Evolutionary conservation across 139 green algal genomes (phyloP).

Genomic region (Haematococcus lacustris): DNA sequence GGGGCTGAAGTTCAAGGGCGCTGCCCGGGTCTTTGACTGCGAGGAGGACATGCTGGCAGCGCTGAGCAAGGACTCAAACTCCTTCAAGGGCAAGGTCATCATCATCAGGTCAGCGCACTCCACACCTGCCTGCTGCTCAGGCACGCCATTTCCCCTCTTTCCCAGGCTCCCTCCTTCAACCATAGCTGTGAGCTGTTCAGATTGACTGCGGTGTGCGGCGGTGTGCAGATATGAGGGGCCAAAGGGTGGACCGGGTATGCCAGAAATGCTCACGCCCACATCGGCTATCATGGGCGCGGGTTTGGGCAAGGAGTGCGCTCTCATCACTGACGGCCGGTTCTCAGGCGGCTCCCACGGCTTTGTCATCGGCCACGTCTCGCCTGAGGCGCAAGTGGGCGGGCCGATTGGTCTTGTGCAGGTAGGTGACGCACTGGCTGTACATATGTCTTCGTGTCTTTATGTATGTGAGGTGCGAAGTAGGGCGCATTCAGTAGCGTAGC

Average conservation of each 20-base stretch:
- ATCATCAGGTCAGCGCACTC: slow-evolving; percentile 38
- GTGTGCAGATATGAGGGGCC: slow-evolving; percentile 79
- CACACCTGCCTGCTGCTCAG: background rate
- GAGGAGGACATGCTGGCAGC: slow-evolving; percentile 95
- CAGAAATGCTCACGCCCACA: slow-evolving; percentile 97
- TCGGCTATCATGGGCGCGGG: slow-evolving; percentile 95
- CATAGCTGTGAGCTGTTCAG: background rate
- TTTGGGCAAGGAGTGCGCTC: slow-evolving; percentile 88
- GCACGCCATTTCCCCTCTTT: too few species aligned
- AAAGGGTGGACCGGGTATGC: slow-evolving; percentile 97
- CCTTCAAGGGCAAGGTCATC: slow-evolving; percentile 81
- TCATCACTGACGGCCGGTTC: slow-evolving; percentile 97
- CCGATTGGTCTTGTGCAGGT: slow-evolving; percentile 81
- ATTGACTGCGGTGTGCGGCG: too few species aligned
- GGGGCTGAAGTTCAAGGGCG: slow-evolving; percentile 64
- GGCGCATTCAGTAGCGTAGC: too few species aligned
- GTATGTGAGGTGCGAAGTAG: too few species aligned
- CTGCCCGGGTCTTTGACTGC: slow-evolving; percentile 82
- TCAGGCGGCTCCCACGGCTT: slow-evolving; percentile 95
- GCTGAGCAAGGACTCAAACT: slow-evolving; percentile 63
- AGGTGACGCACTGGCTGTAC: too few species aligned
- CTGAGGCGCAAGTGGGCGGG: slow-evolving; percentile 88
- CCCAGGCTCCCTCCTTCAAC: too few species aligned
- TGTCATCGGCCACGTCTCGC: slow-evolving; percentile 93
- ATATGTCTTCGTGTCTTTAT: too few species aligned